phyloP scores from a whole-genome alignment of 306 rosid genomes.

The Mimosa bimucronata region DNA sequence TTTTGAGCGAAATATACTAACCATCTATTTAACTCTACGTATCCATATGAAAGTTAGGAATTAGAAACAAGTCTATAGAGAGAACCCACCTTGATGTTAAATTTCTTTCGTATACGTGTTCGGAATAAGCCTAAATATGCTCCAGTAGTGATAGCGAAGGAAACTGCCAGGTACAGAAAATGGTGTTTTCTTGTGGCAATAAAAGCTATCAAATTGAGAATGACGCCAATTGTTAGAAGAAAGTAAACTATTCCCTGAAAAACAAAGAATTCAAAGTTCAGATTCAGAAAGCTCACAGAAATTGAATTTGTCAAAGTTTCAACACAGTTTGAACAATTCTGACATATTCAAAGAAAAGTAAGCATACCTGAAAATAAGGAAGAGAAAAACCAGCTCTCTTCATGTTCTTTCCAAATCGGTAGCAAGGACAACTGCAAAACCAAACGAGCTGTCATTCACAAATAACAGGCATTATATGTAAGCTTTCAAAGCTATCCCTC shows the following conservation, averaged over 20 bases:
- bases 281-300: constrained; percentile 17
- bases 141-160: constrained; percentile 60
- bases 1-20: neutral
- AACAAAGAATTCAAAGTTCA: constrained; percentile 28
- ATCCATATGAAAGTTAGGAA: constrained; percentile 11
- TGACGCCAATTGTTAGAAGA: constrained; percentile 51
- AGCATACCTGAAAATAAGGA: constrained; percentile 70
- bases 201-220: constrained; percentile 69
- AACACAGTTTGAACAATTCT: neutral
- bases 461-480: constrained; percentile 26
- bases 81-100: constrained; percentile 80
- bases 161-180: constrained; percentile 75
- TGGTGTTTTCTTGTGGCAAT: constrained; percentile 59
- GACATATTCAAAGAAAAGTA: constrained; percentile 15
- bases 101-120: constrained; percentile 80
- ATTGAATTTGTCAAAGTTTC: neutral
- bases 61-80: constrained; percentile 9
- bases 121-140: constrained; percentile 85
- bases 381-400: constrained; percentile 87
- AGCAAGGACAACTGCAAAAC: constrained; percentile 91
- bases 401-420: constrained; percentile 96
- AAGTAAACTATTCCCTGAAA: constrained; percentile 75
- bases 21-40: constrained; percentile 19
- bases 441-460: constrained; percentile 38
- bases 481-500: neutral